Percentiles rank a stretch among this genome's conserved stretches.
Evolutionary conservation across 2,329 filamentous ascomycete genomes (phyloP).

Genomic region (Catunica adiposa): DNA sequence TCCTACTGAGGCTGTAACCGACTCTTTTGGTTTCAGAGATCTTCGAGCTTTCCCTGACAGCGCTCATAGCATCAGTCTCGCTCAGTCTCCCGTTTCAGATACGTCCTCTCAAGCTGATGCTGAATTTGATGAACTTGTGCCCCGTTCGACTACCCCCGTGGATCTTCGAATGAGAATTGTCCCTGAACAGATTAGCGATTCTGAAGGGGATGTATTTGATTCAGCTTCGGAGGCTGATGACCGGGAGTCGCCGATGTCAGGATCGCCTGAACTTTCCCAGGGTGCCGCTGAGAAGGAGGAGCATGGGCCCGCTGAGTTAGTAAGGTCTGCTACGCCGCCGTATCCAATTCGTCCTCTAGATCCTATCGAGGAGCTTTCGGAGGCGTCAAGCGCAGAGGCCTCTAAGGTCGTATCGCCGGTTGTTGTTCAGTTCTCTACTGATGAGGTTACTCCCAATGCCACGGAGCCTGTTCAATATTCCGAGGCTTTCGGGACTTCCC

Average conservation of each 20-base stretch:
- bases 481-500: too few species aligned
- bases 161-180: background rate
- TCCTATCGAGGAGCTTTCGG: background rate
- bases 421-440: background rate
- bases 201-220: background rate
- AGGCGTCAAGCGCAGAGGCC: background rate
- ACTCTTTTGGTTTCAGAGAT: too few species aligned
- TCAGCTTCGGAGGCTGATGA: background rate
- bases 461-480: background rate
- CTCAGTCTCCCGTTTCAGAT: background rate
- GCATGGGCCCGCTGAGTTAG: background rate
- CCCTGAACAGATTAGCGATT: background rate
- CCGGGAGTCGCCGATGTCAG: background rate
- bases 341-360: background rate
- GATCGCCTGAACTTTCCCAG: background rate
- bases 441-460: background rate
- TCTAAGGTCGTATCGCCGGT: background rate
- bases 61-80: background rate
- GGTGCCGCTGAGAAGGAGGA: background rate
- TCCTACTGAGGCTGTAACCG: too few species aligned
- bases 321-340: background rate
- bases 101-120: background rate
- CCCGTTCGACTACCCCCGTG: background rate
- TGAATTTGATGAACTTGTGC: background rate
- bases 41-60: too few species aligned